Base-by-base conservation (phyloP, 2,329 filamentous ascomycete genomes). In the Aspergillus piperis region DNA sequence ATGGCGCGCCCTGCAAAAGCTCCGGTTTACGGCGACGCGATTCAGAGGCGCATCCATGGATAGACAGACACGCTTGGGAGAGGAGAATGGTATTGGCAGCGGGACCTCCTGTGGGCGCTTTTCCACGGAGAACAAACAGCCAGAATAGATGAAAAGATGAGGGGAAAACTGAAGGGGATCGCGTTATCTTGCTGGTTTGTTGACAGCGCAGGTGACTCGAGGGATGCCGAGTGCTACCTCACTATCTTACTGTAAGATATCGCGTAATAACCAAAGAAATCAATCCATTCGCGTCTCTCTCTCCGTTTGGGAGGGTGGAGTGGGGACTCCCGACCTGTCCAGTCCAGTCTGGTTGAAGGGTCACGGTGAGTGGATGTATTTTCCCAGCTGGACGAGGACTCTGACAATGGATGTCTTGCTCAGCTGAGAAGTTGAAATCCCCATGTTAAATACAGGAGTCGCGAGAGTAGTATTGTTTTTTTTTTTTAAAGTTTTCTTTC, bases 1-100 rank as follows among this genome's bases (percentile, higher is more conserved):
- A 62, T 62, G 59, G 60, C 54, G 58, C 59, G 62, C 42, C 36
- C 32, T n/a, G 32, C 11, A 15, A 55, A 38, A 38, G 51, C n/a
- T 27, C 41, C 36, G 41, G 38, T 57, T 38, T 21, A 21, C 51
- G 17, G 32, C 8, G 32, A 39, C 36, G 21, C n/a, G n/a, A 11
- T 39, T 19, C 36, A 25, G 51, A 25, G 21, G 11, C 11, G 11
- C 32, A 36, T 15, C 25, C 19, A 36, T 53, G 19, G 19, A 44
- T 7, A 2, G 41, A 23, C 41, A 23, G 19, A 10, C 11, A 23
- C 41, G 41, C 41, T 44, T 44, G 10, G 41, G 41, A 44, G 8
- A 19, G 32, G 41, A 23, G 23, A 10, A 23, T 23, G 10, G 19
- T 23, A 19, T 21, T 21, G 41, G 41, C 41, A 23, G 8, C n/a